Evolutionary conservation across 345 rosid genomes (phyloP).

Genomic region (Sisymbrium irio): DNA sequence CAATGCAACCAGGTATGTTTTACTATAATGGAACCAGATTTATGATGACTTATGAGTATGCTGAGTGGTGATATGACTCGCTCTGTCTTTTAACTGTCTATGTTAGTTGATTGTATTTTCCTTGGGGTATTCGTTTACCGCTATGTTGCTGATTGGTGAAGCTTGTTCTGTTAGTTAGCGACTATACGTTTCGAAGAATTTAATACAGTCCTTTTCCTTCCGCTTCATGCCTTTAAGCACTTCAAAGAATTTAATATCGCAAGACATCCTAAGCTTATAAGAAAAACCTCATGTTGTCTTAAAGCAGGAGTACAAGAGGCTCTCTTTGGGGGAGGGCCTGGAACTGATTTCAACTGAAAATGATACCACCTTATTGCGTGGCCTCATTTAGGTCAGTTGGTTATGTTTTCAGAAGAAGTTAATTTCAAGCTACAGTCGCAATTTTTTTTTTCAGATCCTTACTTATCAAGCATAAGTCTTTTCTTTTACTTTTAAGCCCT

Average conservation of each 20-base stretch:
- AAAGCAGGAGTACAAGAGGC: slow-evolving; percentile 97
- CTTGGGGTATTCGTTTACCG: neutral
- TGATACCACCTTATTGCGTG: slow-evolving; percentile 96
- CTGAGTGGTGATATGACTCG: neutral
- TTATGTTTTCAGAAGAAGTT: slow-evolving; percentile 69
- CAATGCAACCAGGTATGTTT: slow-evolving; percentile 69
- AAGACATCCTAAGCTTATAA: slow-evolving; percentile 74
- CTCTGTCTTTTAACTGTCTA: slow-evolving; percentile 3
- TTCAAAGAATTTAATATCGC: slow-evolving; percentile 55
- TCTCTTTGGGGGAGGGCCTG: slow-evolving; percentile 96
- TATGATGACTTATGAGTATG: neutral
- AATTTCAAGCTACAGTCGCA: slow-evolving; percentile 50
- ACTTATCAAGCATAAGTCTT: slow-evolving; percentile 37
- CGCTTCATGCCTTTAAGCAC: slow-evolving; percentile 60
- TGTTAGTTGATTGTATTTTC: slow-evolving; percentile 34
- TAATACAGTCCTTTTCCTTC: slow-evolving; percentile 44
- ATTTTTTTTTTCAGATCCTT: slow-evolving; percentile 48
- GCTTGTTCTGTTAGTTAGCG: slow-evolving; percentile 36
- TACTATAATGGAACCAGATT: neutral
- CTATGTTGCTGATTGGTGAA: slow-evolving; percentile 8
- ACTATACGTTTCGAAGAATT: too few species aligned
- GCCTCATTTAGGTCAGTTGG: slow-evolving; percentile 99
- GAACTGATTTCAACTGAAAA: slow-evolving; percentile 93
- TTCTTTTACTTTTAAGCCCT: slow-evolving; percentile 25
- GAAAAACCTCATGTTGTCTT: slow-evolving; percentile 87